phyloP scores from a whole-genome alignment of 805 yeast genomes.

The Candida stauntonica region DNA sequence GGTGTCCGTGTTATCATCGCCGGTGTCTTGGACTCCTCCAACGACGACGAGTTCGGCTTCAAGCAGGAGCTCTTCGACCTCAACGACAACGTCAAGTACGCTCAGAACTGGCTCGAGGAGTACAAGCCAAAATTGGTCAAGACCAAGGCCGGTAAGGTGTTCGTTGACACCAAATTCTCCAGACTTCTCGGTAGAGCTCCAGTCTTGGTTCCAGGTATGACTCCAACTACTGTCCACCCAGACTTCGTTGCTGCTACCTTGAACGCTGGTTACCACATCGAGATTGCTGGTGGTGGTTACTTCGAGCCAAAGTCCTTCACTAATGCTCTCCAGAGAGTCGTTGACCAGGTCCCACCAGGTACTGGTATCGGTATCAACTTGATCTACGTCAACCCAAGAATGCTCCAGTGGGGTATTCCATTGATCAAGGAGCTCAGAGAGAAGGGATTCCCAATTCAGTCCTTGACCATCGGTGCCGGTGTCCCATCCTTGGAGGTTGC shows the following conservation, averaged over 20 bases:
- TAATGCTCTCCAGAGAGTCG: conserved; percentile 70
- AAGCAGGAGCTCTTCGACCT: conserved; percentile 91
- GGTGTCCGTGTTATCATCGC: conserved; percentile 94
- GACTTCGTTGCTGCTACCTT: conserved; percentile 91
- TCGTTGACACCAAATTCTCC: conserved; percentile 91
- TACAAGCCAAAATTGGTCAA: conserved; percentile 82
- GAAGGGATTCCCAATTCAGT: conserved; percentile 93
- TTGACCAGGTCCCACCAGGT: conserved; percentile 70
- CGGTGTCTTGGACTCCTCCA: conserved; percentile 73
- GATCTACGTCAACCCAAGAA: conserved; percentile 93
- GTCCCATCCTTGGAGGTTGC: conserved; percentile 98
- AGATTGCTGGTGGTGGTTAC: conserved; percentile 99
- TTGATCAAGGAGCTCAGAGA: conserved; percentile 83
- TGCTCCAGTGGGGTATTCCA: conserved; percentile 99
- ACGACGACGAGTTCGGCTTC: conserved; percentile 87
- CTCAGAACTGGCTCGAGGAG: conserved; percentile 87
- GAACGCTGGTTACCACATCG: conserved; percentile 96
- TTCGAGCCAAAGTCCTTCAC: conserved; percentile 70
- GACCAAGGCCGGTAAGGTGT: conserved; percentile 67
- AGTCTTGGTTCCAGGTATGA: conserved; percentile 98
- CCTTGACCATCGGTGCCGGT: conserved; percentile 98
- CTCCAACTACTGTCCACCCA: conserved; percentile 95
- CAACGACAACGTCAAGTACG: conserved; percentile 62
- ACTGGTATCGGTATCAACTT: conserved; percentile 87
- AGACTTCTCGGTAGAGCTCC: conserved; percentile 93